A percentile compares a stretch with the other conserved stretches of the same genome.
Conservation (phyloP, 306 rosid species). For the Styphnolobium japonicum region DNA sequence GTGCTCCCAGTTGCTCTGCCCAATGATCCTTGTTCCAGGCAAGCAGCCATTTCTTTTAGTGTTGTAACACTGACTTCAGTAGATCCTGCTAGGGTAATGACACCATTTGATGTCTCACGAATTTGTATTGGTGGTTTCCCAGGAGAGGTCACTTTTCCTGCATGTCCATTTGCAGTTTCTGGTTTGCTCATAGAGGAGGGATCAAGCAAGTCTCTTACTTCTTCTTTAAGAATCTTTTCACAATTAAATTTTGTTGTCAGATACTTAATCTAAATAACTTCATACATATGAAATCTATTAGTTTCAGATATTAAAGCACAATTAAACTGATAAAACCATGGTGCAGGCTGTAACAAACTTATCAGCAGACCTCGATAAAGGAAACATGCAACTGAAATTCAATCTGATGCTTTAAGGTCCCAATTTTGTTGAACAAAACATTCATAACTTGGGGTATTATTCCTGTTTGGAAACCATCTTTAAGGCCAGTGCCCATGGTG, state of each 20-base stretch:
- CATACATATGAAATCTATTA: not conserved
- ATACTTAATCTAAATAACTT: conserved; percentile 28
- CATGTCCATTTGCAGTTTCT: conserved; percentile 83
- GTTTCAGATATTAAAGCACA: conserved; percentile 21
- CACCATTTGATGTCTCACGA: conserved; percentile 98
- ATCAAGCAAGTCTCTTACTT: conserved; percentile 95
- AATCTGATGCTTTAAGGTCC: conserved; percentile 67
- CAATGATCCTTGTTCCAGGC: conserved; percentile 94
- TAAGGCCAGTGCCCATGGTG: conserved; percentile 98
- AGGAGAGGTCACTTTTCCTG: conserved; percentile 62
- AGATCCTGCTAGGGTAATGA: conserved; percentile 95
- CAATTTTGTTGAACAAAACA: conserved; percentile 83
- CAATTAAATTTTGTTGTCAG: conserved; percentile 39
- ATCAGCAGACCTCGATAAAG: conserved; percentile 82
- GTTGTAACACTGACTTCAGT: conserved; percentile 87
- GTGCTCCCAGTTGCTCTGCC: conserved; percentile 99
- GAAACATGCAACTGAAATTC: conserved; percentile 97
- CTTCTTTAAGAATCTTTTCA: conserved; percentile 93
- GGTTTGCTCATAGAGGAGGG: conserved; percentile 65
- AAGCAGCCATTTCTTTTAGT: conserved; percentile 90
- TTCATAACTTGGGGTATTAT: conserved; percentile 93
- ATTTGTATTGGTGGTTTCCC: conserved; percentile 97
- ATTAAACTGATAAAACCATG: conserved; percentile 20
- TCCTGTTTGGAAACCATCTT: conserved; percentile 81
- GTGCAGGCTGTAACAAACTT: conserved; percentile 7